These are phyloP conservation scores for Calonectria montana DNA, from an alignment of 2,329 filamentous ascomycete species.

Conservation along the genomic window DNA sequence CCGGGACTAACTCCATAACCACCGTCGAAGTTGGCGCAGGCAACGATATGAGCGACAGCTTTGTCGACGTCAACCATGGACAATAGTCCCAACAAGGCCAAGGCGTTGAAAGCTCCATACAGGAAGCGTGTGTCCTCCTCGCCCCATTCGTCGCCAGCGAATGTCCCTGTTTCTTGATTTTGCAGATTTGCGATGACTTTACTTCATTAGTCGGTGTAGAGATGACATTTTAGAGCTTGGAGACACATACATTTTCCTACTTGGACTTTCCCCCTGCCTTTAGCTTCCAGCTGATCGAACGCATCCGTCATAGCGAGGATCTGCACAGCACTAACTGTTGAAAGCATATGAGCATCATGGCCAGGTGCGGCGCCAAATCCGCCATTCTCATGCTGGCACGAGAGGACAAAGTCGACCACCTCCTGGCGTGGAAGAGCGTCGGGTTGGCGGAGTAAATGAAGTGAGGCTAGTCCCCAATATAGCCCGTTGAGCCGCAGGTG, in stretches of 20 bases:
- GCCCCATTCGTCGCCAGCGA: constrained; percentile 95
- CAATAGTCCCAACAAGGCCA: constrained; percentile 84
- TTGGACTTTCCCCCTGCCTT: constrained; percentile 71
- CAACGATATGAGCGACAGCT: constrained; percentile 81
- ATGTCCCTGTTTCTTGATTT: constrained; percentile 83
- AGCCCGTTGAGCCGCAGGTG: constrained; percentile 95
- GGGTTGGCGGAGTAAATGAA: constrained; percentile 85
- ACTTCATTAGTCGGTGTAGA: constrained; percentile 35
- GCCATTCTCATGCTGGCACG: constrained; percentile 89
- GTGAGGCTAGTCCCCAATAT: constrained; percentile 93
- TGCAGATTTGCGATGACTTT: constrained; percentile 85
- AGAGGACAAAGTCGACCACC: constrained; percentile 92
- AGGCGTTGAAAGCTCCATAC: constrained; percentile 87
- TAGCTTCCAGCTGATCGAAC: constrained; percentile 81
- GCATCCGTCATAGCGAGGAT: constrained; percentile 89
- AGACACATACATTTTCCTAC: constrained; percentile 80
- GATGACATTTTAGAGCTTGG: constrained; percentile 20
- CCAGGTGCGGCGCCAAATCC: constrained; percentile 95
- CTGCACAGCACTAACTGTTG: constrained; percentile 94
- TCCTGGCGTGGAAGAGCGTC: constrained; percentile 83
- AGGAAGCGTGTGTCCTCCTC: constrained; percentile 96
- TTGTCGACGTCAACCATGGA: constrained; percentile 81
- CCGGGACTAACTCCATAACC: constrained; percentile 91
- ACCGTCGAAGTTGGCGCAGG: constrained; percentile 93
- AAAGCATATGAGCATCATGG: constrained; percentile 96